These are phyloP conservation scores for Sphaerobolus stellatus DNA, from an alignment of 1,284 basidiomycete species.

Conservation along the genomic window DNA sequence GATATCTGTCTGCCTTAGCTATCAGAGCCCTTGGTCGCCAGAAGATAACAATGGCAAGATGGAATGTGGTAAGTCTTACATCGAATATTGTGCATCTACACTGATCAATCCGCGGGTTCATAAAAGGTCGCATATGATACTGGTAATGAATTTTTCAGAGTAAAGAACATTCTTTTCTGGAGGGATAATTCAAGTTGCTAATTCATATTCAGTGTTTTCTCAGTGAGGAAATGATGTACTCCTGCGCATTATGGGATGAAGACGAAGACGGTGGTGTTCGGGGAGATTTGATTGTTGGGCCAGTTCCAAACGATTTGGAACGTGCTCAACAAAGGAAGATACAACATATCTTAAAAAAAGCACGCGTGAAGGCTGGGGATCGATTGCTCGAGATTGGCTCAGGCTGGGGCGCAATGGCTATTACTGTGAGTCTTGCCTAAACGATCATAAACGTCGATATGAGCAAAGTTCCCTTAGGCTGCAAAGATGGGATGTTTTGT, in stretches of 20 bases:
- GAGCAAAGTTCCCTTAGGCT: constrained; percentile 43
- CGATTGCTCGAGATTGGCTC: constrained; percentile 89
- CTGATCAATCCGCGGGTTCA: too few relatives aligned
- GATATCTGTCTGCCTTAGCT: constrained; percentile 38
- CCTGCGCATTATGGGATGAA: constrained; percentile 38
- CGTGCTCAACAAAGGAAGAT: constrained; percentile 32
- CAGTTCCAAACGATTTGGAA: constrained; percentile 29
- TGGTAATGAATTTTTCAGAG: constrained; percentile 29
- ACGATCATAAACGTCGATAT: not conserved
- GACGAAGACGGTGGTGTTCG: constrained; percentile 29
- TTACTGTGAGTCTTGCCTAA: constrained; percentile 57
- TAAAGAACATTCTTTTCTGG: not conserved
- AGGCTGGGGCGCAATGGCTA: constrained; percentile 89
- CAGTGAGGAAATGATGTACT: constrained; percentile 49
- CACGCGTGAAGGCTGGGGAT: constrained; percentile 74
- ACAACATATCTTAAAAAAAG: constrained; percentile 71
- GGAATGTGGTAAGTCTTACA: constrained; percentile 29
- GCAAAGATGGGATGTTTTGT: constrained; percentile 77
- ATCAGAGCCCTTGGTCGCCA: constrained; percentile 41
- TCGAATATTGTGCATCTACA: too few relatives aligned
- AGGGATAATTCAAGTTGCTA: not conserved
- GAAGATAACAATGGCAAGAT: constrained; percentile 38
- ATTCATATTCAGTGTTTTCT: constrained; percentile 26
- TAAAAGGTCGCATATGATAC: constrained; percentile 48
- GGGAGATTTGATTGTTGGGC: constrained; percentile 49